Conservation (phyloP, 83 land plant genomes). For the Larix sibirica region DNA sequence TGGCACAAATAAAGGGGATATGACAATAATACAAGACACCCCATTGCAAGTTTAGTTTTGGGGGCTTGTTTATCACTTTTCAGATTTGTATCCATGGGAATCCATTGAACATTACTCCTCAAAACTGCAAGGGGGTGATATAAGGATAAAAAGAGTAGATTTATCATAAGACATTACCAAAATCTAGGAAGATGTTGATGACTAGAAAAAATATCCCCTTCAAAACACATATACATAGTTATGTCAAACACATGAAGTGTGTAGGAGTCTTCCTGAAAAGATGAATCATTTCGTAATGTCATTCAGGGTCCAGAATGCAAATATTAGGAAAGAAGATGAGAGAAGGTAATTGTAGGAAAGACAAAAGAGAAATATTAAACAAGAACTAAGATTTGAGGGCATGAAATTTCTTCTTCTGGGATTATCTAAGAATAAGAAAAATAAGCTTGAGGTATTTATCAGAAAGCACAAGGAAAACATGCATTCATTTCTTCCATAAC, state of each 20-base stretch:
- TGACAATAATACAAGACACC: no score
- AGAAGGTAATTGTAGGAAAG: background rate
- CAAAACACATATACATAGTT: background rate
- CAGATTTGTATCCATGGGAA: no score
- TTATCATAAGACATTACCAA: conserved; percentile 27
- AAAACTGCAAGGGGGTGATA: background rate
- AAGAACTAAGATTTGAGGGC: conserved; percentile 39
- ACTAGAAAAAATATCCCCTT: background rate
- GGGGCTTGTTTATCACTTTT: no score
- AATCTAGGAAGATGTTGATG: background rate
- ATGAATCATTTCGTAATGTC: background rate
- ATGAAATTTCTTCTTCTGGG: conserved; percentile 56
- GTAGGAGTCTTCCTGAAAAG: background rate
- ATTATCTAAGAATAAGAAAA: conserved; percentile 35
- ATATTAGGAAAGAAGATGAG: background rate
- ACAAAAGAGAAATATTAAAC: background rate
- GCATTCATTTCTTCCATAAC: conserved; percentile 46
- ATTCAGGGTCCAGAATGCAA: background rate
- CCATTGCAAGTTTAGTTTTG: no score
- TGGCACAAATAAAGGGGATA: no score
- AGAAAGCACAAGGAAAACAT: conserved; percentile 42
- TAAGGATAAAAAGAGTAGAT: conserved; percentile 30
- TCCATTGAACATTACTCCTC: no score
- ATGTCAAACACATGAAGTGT: background rate
- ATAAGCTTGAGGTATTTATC: conserved; percentile 41